Evolutionary conservation across 164 flowering plant species (phyloP).

Genomic region (Nelumbo lutea): DNA sequence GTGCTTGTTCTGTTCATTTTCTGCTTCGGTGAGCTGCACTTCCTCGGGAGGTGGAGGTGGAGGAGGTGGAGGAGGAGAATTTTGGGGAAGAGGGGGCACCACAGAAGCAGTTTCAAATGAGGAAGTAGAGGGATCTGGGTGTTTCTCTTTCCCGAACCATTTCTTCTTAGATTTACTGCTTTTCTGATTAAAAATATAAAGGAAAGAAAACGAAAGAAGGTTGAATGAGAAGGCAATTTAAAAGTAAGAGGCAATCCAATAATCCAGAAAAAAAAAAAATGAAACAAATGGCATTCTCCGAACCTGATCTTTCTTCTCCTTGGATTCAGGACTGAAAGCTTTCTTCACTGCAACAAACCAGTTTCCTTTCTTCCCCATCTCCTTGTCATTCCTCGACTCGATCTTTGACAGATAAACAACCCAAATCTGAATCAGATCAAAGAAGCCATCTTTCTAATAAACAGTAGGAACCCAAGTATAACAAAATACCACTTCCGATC

Average conservation of each 20-base stretch:
- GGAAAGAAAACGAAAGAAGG: background rate
- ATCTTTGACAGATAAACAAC: constrained; percentile 1
- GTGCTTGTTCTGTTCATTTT: constrained; percentile 34
- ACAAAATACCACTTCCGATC: background rate
- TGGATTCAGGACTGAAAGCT: constrained; percentile 42
- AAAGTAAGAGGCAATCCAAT: background rate
- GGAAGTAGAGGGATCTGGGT: constrained; percentile 20
- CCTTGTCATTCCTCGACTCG: constrained; percentile 18
- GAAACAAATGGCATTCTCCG: background rate
- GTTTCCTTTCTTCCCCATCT: constrained; percentile 55
- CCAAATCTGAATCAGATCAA: constrained; percentile 2
- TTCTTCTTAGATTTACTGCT: constrained; percentile 31
- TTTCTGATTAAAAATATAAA: constrained; percentile 22
- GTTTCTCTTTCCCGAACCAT: constrained; percentile 34
- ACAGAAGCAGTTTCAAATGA: constrained; percentile 13
- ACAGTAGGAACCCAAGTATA: background rate
- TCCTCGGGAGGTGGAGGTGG: constrained; percentile 29
- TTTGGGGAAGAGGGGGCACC: constrained; percentile 6
- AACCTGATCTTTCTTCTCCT: constrained; percentile 48
- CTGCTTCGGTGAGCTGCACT: constrained; percentile 28
- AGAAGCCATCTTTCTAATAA: background rate
- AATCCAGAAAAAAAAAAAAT: background rate
- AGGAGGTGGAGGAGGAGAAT: constrained; percentile 9
- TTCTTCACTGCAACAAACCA: constrained; percentile 58
- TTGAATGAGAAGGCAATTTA: background rate